Evolutionary conservation across 805 yeast genomes (phyloP), one percentile per base, ranked within the genome.

Genomic region (Ogataea glucozyma): DNA sequence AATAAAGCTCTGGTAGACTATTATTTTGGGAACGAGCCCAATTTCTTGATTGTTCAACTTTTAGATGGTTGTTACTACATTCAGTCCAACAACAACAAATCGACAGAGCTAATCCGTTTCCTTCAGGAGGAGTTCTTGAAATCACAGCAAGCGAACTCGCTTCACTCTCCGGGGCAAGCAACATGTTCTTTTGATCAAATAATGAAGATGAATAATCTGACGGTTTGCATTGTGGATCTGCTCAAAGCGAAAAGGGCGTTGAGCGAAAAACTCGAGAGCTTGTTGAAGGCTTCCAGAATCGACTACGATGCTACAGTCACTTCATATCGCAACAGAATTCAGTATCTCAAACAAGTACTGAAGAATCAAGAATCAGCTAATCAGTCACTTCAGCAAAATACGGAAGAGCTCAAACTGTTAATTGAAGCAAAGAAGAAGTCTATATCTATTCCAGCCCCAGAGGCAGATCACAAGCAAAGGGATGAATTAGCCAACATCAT

Each of bases 131-230:
- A 35, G 13, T 36, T 49, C 31, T 17, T 20, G 8, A 31, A 23
- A 19, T 49, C 39, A 24, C 7, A 39, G 29, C 11, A 43, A 36
- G 13, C 9, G 43, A 31, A 19, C 21, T 6, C 29, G 19, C 13
- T 32, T 29, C 19, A 45, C 26, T 29, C 29, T 13, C 46, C 52
- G 26, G 51, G 44, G 9, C 58, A 56, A 36, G 35, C 8, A 2
- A 58, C 70, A 1, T 60, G 71, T 40, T 54, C 67, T 0, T 71
- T 64, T 48, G 75, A 70, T 42, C 67, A 65, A 20, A 59, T 69
- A 10, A 68, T 71, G 73, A 70, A 69, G 39, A 40, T 71, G 44
- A 68, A 68, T 38, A 69, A 69, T 22, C 49, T 67, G 11, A 65
- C 67, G 12, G 46, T 58, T 13, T 66, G 71, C 38, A 59, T 69